Conservation (phyloP, 441 rosid species). For the Populus tomentosa region DNA sequence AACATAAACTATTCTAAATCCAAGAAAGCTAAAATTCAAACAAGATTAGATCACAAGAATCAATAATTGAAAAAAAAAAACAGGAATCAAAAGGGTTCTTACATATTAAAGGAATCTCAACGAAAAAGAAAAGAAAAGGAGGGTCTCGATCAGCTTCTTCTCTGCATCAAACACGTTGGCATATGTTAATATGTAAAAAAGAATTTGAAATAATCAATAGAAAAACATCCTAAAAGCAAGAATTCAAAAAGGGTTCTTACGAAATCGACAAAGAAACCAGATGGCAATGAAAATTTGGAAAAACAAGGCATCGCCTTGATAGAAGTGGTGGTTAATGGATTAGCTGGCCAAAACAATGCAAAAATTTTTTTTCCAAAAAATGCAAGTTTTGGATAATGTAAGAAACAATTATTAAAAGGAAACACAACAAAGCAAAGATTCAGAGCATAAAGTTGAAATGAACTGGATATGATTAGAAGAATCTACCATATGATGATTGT, state of each 20-base stretch:
- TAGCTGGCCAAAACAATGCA: not conserved
- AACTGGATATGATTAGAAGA: conserved; percentile 12
- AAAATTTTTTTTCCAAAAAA: not conserved
- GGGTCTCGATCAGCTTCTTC: conserved; percentile 1
- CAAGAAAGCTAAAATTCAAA: not conserved
- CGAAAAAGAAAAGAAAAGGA: not conserved
- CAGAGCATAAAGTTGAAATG: not conserved
- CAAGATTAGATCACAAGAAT: not conserved
- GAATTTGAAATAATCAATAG: not conserved
- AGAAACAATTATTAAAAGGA: not conserved
- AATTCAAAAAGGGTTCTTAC: conserved; percentile 6
- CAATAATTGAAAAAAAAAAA: not conserved
- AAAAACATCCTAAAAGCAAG: not conserved
- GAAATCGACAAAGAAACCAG: not conserved
- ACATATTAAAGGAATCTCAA: not conserved
- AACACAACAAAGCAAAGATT: conserved; percentile 10
- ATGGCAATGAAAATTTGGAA: not conserved
- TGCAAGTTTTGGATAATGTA: not conserved
- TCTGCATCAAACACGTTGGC: conserved; percentile 13
- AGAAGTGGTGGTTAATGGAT: not conserved
- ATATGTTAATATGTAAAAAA: not conserved
- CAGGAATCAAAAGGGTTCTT: not conserved
- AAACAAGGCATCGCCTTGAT: not conserved
- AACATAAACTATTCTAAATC: conserved; percentile 4
- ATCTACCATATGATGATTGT: not conserved